phyloP scores from a whole-genome alignment of 257 asterid species.

The Gentiana dahurica region DNA sequence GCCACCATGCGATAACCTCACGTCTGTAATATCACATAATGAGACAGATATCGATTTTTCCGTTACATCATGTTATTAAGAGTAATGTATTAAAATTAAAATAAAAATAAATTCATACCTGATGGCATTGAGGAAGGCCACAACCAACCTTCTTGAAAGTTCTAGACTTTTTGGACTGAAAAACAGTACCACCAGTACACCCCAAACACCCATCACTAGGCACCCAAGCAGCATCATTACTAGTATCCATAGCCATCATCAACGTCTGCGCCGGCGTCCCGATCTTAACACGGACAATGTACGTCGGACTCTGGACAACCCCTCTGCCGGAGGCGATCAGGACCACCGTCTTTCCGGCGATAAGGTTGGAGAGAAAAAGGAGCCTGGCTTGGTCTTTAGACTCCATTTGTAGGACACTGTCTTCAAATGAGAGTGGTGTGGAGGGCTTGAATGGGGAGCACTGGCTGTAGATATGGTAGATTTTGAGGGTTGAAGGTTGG shows the following conservation, averaged over 20 bases:
- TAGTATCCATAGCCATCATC: slow-evolving; percentile 64
- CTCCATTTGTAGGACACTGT: slow-evolving; percentile 58
- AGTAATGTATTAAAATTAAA: too few relatives aligned
- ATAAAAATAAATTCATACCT: slow-evolving; percentile 23
- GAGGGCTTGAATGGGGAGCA: slow-evolving; percentile 47
- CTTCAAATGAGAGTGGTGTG: slow-evolving; percentile 43
- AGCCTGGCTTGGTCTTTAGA: slow-evolving; percentile 49
- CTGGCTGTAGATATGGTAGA: slow-evolving; percentile 54
- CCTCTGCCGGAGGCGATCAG: slow-evolving; percentile 67
- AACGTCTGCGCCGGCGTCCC: slow-evolving; percentile 73
- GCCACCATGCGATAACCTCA: too few relatives aligned
- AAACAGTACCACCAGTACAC: slow-evolving; percentile 38
- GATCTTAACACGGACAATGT: slow-evolving; percentile 43
- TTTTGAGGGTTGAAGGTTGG: slow-evolving; percentile 41
- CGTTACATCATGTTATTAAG: too few relatives aligned
- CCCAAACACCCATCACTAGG: slow-evolving; percentile 70
- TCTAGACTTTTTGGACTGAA: slow-evolving; percentile 41
- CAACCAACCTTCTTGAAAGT: slow-evolving; percentile 48
- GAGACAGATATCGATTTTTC: too few relatives aligned
- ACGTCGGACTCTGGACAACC: slow-evolving; percentile 58
- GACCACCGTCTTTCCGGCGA: slow-evolving; percentile 44
- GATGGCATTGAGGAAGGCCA: slow-evolving; percentile 51
- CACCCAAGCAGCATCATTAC: slow-evolving; percentile 75
- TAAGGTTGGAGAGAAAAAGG: slow-evolving; percentile 49
- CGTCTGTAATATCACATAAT: too few relatives aligned